Percentiles rank a stretch among this genome's conserved stretches.
Evolutionary conservation across 345 rosid genomes (phyloP).

Genomic region (Linum trigynum): DNA sequence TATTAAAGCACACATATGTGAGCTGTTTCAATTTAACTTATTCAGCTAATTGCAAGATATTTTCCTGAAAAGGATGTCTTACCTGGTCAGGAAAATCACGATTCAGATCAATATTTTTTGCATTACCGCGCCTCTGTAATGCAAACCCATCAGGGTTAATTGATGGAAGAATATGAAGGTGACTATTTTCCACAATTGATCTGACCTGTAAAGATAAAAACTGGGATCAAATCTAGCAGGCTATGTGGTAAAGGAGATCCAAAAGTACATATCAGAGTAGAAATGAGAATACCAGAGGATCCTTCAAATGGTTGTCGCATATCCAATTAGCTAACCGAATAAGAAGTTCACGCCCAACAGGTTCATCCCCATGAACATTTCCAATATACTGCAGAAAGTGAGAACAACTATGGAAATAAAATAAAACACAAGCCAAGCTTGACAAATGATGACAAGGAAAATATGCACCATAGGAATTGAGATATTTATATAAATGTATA

Average conservation of each 20-base stretch:
- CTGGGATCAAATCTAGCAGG: constrained; percentile 3
- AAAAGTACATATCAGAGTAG: constrained; percentile 4
- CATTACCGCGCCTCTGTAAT: constrained; percentile 65
- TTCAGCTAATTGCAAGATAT: no score
- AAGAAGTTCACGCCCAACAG: constrained; percentile 86
- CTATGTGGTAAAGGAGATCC: no score
- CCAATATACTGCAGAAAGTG: constrained; percentile 61
- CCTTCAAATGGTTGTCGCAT: constrained; percentile 64
- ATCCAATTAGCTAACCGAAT: constrained; percentile 82
- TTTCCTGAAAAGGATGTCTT: not conserved
- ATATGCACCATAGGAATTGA: no score
- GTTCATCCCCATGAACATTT: constrained; percentile 95
- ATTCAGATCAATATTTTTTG: constrained; percentile 78
- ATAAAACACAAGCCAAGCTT: not conserved
- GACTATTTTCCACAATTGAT: constrained; percentile 66
- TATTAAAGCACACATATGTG: no score
- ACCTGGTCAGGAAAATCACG: constrained; percentile 99
- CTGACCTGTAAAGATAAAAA: constrained; percentile 37
- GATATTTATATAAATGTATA: no score
- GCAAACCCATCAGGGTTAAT: constrained; percentile 95
- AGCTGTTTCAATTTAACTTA: no score
- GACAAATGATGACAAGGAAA: not conserved
- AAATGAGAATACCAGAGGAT: constrained; percentile 59
- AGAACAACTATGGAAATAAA: no score
- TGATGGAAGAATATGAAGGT: constrained; percentile 89